Evolutionary conservation across 2,329 filamentous ascomycete species (phyloP).

Genomic region (Scortechinia acanthostroma): DNA sequence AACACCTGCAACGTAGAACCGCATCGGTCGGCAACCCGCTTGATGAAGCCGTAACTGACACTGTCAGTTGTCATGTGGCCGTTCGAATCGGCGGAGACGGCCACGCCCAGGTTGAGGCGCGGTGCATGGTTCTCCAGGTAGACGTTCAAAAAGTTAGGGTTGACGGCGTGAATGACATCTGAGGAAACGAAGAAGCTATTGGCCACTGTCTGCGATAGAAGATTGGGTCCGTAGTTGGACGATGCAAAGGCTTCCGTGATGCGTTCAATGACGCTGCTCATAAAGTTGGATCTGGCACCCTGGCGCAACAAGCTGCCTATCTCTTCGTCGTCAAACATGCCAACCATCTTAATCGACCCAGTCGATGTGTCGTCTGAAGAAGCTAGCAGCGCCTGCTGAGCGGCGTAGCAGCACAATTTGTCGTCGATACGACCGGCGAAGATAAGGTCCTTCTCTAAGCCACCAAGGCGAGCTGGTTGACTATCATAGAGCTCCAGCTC

Average conservation of each 20-base stretch:
- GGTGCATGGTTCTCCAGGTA: conserved; percentile 85
- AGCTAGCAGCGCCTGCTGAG: conserved; percentile 74
- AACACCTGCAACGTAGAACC: conserved; percentile 75
- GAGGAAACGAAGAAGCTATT: conserved; percentile 87
- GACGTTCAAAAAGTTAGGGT: conserved; percentile 81
- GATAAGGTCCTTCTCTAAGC: conserved; percentile 86
- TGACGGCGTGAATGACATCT: conserved; percentile 88
- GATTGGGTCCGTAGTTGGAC: conserved; percentile 41
- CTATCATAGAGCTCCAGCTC: conserved; percentile 91
- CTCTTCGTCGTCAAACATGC: conserved; percentile 95
- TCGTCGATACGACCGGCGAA: conserved; percentile 93
- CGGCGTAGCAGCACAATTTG: conserved; percentile 92
- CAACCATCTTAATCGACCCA: conserved; percentile 78
- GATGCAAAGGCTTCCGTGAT: conserved; percentile 63
- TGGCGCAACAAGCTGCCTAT: conserved; percentile 87
- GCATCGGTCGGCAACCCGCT: conserved; percentile 69
- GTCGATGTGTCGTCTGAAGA: conserved; percentile 47
- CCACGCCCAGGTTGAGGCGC: conserved; percentile 79
- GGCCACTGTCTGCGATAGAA: conserved; percentile 77
- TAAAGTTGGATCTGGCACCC: conserved; percentile 82
- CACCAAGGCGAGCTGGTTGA: conserved; percentile 76
- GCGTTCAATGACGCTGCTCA: conserved; percentile 74
- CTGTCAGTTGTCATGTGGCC: conserved; percentile 95
- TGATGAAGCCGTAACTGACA: conserved; percentile 74
- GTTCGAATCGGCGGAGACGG: conserved; percentile 75